Evolutionary conservation across 345 rosid species (phyloP).

Genomic region (Citrus mangshanensis): DNA sequence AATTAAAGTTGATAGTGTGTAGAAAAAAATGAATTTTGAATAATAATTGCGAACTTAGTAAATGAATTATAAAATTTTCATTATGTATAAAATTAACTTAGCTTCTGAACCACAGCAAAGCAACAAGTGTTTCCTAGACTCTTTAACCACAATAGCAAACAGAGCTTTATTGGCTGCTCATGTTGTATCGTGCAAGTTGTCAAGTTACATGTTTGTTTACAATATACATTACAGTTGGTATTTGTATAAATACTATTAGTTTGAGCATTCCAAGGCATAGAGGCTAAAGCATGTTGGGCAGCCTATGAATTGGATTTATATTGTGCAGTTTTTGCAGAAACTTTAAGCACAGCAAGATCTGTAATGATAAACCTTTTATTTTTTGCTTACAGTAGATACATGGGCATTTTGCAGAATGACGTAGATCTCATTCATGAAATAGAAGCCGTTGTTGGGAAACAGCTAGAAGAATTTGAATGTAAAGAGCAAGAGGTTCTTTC

Average conservation of each 20-base stretch:
- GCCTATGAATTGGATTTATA: background rate
- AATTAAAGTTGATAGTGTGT: too few relatives aligned
- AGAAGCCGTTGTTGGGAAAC: slow-evolving; percentile 66
- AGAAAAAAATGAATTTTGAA: too few relatives aligned
- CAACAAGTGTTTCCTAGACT: too few relatives aligned
- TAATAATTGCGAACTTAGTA: too few relatives aligned
- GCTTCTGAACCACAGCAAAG: too few relatives aligned
- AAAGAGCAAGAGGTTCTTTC: slow-evolving; percentile 75
- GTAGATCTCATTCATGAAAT: slow-evolving; percentile 70
- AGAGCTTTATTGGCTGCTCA: too few relatives aligned
- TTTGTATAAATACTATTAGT: background rate
- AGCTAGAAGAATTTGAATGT: slow-evolving; percentile 59
- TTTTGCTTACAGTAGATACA: slow-evolving; percentile 16
- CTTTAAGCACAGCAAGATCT: background rate
- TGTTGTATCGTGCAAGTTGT: background rate
- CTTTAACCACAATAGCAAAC: too few relatives aligned
- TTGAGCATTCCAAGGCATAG: background rate
- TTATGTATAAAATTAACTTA: too few relatives aligned
- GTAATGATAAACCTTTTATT: background rate
- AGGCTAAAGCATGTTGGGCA: too few relatives aligned
- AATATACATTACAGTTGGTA: background rate
- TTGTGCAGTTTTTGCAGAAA: background rate
- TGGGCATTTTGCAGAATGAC: slow-evolving; percentile 57
- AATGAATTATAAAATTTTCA: too few relatives aligned
- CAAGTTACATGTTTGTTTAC: background rate